Evolutionary conservation across 495 filamentous ascomycete genomes (phyloP), one percentile per base, ranked within the genome.

Genomic region (Penicillium cosmopolitanum): DNA sequence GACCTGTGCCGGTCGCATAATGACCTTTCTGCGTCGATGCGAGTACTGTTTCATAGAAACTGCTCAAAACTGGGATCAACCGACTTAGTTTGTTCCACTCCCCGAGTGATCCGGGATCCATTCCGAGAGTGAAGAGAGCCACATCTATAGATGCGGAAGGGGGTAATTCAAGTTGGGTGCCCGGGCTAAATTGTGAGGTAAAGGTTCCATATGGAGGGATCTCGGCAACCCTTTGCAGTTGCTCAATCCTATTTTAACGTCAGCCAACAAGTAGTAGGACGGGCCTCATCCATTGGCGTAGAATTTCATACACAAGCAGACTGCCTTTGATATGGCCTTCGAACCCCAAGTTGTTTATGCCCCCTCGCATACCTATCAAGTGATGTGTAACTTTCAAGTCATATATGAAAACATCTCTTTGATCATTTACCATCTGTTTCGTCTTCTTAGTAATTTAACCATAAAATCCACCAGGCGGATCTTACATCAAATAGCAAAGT

Each of bases 401-500:
- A 25, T 40, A 47, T n/a, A 34, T 16, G 43, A 62, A 66, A 9
- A 46, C 38, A 13, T 23, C 18, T 43, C 38, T 11, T 21, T 62
- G 59, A 7, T 58, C 59, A 28, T 51, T 62, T 0, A 66, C 46
- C 33, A 66, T 31, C 63, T 66, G 19, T 51, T 25, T 2, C 18
- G 4, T 13, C 12, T 31, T 19, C 0, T 18, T 35, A 48, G 28
- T 31, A 31, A 31, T 31, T 31, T 31, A 1, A 8, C 5, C 28
- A 9, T 2, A 31, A 31, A 31, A 31, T 0, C 28, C 28, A 31
- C 16, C 42, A 9, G 42, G 42, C 4, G 42, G 25, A 51, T 35
- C 6, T 23, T 43, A 66, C 64, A 58, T 66, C 60, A 52, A 66
- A 66, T 3, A 62, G 34, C 13, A 66, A 35, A 12, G 58, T 23